These are phyloP conservation scores for Ganoderma meredithae DNA, from an alignment of 1,284 basidiomycete genomes.

Conservation along the genomic window DNA sequence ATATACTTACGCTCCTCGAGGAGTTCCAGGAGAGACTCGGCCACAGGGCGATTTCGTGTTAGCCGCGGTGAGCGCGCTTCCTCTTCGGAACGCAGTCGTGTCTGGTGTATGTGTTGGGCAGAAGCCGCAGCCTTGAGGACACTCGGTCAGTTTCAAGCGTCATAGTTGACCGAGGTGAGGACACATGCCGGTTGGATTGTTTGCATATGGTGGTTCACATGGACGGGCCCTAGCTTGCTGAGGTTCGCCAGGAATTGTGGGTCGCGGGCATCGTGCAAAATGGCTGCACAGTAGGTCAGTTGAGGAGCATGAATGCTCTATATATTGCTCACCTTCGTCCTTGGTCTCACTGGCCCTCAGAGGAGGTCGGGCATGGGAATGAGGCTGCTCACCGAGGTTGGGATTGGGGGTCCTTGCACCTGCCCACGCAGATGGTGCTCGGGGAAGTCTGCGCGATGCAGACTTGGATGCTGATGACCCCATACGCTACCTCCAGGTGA, in stretches of 20 bases:
- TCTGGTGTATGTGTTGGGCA: slow-evolving; percentile 56
- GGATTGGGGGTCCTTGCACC: slow-evolving; percentile 54
- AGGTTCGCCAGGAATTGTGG: slow-evolving; percentile 82
- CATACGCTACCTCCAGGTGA: slow-evolving; percentile 52
- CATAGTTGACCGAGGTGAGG: not conserved
- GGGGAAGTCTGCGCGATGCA: slow-evolving; percentile 67
- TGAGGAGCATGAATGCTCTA: not conserved
- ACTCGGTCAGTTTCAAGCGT: not conserved
- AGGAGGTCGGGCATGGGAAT: slow-evolving; percentile 22
- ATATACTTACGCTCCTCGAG: slow-evolving; percentile 72
- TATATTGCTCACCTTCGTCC: slow-evolving; percentile 60
- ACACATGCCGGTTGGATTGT: slow-evolving; percentile 60
- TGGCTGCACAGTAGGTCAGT: slow-evolving; percentile 49
- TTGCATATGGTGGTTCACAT: slow-evolving; percentile 72
- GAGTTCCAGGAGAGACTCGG: slow-evolving; percentile 62
- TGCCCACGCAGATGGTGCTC: slow-evolving; percentile 59
- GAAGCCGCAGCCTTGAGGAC: slow-evolving; percentile 42
- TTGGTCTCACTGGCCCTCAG: slow-evolving; percentile 59
- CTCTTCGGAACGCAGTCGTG: slow-evolving; percentile 61
- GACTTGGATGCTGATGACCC: slow-evolving; percentile 75
- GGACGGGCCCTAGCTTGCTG: slow-evolving; percentile 73
- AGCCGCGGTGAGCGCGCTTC: slow-evolving; percentile 53
- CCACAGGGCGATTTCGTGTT: slow-evolving; percentile 61
- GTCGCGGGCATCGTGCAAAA: slow-evolving; percentile 74
- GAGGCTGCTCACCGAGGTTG: slow-evolving; percentile 30